Evolutionary conservation across 164 flowering plant genomes (phyloP).

Genomic region (Sextonia rubra): DNA sequence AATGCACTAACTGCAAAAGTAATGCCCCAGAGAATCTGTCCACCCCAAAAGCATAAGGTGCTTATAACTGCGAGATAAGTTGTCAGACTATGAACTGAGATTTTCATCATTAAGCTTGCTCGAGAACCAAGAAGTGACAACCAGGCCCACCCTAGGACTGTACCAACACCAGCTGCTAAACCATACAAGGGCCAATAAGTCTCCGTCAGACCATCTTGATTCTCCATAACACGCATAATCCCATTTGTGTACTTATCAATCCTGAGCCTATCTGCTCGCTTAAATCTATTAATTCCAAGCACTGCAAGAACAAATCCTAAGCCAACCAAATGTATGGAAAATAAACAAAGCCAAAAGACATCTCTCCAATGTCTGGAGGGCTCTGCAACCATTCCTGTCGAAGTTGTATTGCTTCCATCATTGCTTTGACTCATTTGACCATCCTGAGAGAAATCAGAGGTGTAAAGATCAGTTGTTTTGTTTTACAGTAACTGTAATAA

Average conservation of each 20-base stretch:
- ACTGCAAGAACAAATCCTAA: slow-evolving; percentile 60
- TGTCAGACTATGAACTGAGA: slow-evolving; percentile 84
- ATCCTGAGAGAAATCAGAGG: slow-evolving; percentile 31
- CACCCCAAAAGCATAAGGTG: slow-evolving; percentile 84
- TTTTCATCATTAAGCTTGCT: slow-evolving; percentile 81
- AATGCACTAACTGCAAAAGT: slow-evolving; percentile 74
- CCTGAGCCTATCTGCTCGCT: slow-evolving; percentile 65
- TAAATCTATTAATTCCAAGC: slow-evolving; percentile 82
- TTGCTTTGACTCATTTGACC: slow-evolving; percentile 37
- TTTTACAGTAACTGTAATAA: not conserved
- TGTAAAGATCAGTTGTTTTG: not conserved
- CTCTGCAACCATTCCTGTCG: slow-evolving; percentile 23
- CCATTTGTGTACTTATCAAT: slow-evolving; percentile 54
- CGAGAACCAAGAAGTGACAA: slow-evolving; percentile 71
- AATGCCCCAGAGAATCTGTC: slow-evolving; percentile 85
- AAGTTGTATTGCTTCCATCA: slow-evolving; percentile 24
- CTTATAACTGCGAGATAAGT: slow-evolving; percentile 90
- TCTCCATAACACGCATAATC: slow-evolving; percentile 41
- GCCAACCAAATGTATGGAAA: slow-evolving; percentile 54
- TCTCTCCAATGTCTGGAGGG: slow-evolving; percentile 78
- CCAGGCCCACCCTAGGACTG: slow-evolving; percentile 79
- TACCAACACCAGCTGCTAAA: slow-evolving; percentile 75
- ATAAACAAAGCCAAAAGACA: slow-evolving; percentile 80
- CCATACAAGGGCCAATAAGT: slow-evolving; percentile 84
- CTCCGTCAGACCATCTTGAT: slow-evolving; percentile 59